phyloP scores from a whole-genome alignment of 129 eudicot genomes.

The Centaurea solstitialis region DNA sequence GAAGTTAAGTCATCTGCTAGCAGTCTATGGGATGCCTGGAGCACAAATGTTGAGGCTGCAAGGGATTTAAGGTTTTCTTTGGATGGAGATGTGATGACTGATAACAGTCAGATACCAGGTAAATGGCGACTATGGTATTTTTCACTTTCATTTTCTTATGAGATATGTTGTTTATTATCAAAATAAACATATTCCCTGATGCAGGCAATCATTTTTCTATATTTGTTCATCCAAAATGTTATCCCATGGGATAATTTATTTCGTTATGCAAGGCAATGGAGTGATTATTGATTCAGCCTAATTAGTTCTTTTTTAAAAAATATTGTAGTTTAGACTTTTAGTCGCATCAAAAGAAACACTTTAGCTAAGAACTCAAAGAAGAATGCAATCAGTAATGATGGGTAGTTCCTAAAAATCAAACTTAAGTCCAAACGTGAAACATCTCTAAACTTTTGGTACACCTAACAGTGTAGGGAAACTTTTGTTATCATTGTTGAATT shows the following conservation, averaged over 20 bases:
- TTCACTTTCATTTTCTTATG: slow-evolving; percentile 8
- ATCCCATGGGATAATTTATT: background rate
- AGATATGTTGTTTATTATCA: background rate
- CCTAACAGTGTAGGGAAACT: background rate
- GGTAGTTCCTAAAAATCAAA: background rate
- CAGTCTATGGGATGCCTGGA: slow-evolving; percentile 81
- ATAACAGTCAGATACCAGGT: slow-evolving; percentile 32
- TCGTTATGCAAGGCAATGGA: background rate
- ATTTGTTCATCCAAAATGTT: background rate
- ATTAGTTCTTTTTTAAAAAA: background rate
- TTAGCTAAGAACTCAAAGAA: background rate
- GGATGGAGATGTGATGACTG: slow-evolving; percentile 67
- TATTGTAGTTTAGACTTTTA: background rate
- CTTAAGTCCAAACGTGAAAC: background rate
- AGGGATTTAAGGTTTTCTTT: slow-evolving; percentile 80
- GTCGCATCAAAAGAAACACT: background rate
- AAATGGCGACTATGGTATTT: slow-evolving; percentile 15
- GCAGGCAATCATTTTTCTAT: background rate
- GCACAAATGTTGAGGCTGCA: slow-evolving; percentile 80
- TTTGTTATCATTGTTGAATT: background rate
- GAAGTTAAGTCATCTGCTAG: slow-evolving; percentile 32
- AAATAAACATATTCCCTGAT: background rate
- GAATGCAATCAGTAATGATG: background rate
- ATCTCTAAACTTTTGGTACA: background rate
- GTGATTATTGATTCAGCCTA: background rate